These are phyloP conservation scores for Neospora caninum DNA, from an alignment of 169 alveolate genomes.

Conservation along the genomic window DNA sequence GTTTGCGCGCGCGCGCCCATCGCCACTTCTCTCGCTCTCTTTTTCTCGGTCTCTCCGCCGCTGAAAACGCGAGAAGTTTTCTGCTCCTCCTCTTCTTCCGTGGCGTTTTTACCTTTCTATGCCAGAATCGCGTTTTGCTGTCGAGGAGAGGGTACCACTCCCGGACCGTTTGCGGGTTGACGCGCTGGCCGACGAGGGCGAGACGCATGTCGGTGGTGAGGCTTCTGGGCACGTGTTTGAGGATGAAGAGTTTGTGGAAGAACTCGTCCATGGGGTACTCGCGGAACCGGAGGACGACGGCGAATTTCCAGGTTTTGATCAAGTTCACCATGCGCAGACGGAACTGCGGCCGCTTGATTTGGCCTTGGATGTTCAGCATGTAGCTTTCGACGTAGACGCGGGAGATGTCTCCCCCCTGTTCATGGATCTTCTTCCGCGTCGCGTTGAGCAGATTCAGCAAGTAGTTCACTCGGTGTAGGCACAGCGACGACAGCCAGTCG, in stretches of 20 bases:
- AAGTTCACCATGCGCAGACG: slow-evolving; percentile 11
- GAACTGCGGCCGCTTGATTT: slow-evolving; percentile 42
- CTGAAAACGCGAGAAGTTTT: not conserved
- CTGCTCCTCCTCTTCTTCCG: not conserved
- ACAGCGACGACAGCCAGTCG: slow-evolving; percentile 54
- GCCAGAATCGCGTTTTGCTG: slow-evolving; percentile 46
- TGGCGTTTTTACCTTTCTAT: slow-evolving; percentile 35
- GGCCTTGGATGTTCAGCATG: slow-evolving; percentile 29
- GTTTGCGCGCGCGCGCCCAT: not conserved
- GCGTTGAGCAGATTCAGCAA: slow-evolving; percentile 27
- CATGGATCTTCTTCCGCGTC: slow-evolving; percentile 19
- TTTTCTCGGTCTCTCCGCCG: not conserved
- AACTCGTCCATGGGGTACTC: slow-evolving; percentile 42
- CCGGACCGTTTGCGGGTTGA: slow-evolving; percentile 11
- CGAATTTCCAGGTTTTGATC: slow-evolving; percentile 43
- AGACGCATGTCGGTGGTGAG: slow-evolving; percentile 62
- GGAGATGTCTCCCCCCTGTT: slow-evolving; percentile 48
- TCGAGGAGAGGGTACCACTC: slow-evolving; percentile 65
- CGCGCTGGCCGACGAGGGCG: slow-evolving; percentile 37
- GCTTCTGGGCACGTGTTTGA: slow-evolving; percentile 59
- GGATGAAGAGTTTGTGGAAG: slow-evolving; percentile 47
- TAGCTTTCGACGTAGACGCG: slow-evolving; percentile 48
- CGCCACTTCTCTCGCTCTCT: not conserved
- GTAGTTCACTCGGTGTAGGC: slow-evolving; percentile 32
- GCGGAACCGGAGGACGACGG: slow-evolving; percentile 19